Conservation (phyloP, 2,329 filamentous ascomycete species). For the Neofusicoccum ribis region DNA sequence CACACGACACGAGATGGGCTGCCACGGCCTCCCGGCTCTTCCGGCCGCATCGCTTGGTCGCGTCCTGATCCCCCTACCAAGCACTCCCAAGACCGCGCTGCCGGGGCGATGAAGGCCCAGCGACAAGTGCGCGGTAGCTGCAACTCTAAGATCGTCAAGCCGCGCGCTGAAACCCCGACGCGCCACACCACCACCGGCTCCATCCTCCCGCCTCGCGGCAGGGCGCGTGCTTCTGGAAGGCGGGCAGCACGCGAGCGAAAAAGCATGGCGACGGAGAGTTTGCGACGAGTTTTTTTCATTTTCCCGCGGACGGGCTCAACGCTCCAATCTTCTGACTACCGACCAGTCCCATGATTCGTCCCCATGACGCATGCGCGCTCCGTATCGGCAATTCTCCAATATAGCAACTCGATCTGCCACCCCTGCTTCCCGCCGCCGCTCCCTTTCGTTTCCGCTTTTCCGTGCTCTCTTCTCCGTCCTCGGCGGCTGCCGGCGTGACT, state of each 20-base stretch:
- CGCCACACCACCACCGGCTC: too few relatives aligned
- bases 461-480: too few relatives aligned
- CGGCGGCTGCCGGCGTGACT: too few relatives aligned
- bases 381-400: background rate
- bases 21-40: background rate
- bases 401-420: constrained; percentile 9
- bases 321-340: too few relatives aligned
- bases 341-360: background rate
- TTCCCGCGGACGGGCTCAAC: too few relatives aligned
- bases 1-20: background rate
- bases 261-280: too few relatives aligned
- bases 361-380: background rate
- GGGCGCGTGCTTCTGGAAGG: too few relatives aligned
- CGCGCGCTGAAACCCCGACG: too few relatives aligned
- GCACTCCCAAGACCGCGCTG: background rate
- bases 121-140: background rate
- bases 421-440: background rate
- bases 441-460: background rate
- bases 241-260: too few relatives aligned
- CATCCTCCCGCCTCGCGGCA: too few relatives aligned
- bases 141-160: too few relatives aligned
- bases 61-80: background rate
- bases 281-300: too few relatives aligned
- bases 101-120: background rate
- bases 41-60: background rate